Evolutionary conservation across 257 asterid species (phyloP).

Genomic region (Cordia subcordata): DNA sequence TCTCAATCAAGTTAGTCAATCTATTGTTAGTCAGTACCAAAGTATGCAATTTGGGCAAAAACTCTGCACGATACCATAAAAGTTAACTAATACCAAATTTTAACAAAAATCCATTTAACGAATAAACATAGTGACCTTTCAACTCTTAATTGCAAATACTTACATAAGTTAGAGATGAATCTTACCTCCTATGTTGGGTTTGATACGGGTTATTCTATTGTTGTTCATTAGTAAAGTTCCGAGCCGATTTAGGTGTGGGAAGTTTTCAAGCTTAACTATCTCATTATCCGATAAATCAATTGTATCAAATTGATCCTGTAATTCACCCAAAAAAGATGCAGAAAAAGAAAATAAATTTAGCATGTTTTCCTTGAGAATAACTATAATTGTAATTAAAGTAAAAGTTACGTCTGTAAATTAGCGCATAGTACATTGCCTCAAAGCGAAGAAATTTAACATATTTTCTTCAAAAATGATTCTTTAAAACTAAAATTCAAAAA

Average conservation of each 20-base stretch:
- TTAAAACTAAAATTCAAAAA: too few relatives aligned
- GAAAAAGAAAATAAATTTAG: neutral
- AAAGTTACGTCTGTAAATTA: too few relatives aligned
- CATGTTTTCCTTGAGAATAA: too few relatives aligned
- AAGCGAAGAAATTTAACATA: too few relatives aligned
- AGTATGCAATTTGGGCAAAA: constrained; percentile 89
- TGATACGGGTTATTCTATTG: constrained; percentile 91
- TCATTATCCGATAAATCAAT: constrained; percentile 96
- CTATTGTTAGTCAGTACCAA: constrained; percentile 90
- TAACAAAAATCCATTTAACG: neutral
- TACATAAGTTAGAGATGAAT: neutral
- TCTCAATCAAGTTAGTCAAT: constrained; percentile 87
- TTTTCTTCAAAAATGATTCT: too few relatives aligned
- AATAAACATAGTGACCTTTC: neutral
- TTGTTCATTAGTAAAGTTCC: constrained; percentile 89
- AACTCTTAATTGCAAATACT: neutral
- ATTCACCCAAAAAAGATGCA: neutral
- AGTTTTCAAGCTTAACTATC: constrained; percentile 96
- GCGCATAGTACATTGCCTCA: too few relatives aligned
- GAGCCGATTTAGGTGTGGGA: constrained; percentile 67
- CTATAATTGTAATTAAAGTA: too few relatives aligned
- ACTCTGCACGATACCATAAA: constrained; percentile 58
- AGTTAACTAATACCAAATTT: neutral
- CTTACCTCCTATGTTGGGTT: constrained; percentile 84
- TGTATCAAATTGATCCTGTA: constrained; percentile 96